Conservation (phyloP, 805 yeast species). For the Schwanniomyces polymorphus region DNA sequence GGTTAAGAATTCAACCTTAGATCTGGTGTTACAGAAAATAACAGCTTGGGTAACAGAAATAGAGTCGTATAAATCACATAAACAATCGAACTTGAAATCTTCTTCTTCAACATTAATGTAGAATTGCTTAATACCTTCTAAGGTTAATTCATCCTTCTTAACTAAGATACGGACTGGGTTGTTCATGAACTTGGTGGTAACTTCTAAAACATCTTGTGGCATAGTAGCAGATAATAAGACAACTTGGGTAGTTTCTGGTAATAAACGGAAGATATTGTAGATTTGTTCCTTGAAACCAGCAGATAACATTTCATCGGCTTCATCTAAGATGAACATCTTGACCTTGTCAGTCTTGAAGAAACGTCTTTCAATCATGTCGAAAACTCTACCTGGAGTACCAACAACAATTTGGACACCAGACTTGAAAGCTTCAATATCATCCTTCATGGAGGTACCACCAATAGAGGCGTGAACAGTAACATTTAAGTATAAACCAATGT, state of each 20-base stretch:
- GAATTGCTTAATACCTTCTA: conserved; percentile 95
- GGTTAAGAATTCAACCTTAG: conserved; percentile 89
- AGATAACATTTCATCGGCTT: conserved; percentile 95
- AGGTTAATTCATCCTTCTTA: conserved; percentile 91
- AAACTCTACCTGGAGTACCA: conserved; percentile 98
- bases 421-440: conserved; percentile 81
- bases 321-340: conserved; percentile 94
- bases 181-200: conserved; percentile 90
- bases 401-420: conserved; percentile 91
- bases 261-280: conserved; percentile 84
- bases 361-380: conserved; percentile 92
- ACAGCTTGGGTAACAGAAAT: conserved; percentile 96
- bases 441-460: conserved; percentile 91
- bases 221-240: conserved; percentile 94
- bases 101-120: conserved; percentile 89
- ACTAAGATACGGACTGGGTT: conserved; percentile 93
- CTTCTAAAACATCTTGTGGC: conserved; percentile 88
- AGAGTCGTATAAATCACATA: conserved; percentile 93
- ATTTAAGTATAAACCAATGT: conserved; percentile 88
- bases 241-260: conserved; percentile 90
- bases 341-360: conserved; percentile 77
- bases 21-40: conserved; percentile 93
- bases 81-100: conserved; percentile 91
- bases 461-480: conserved; percentile 94
- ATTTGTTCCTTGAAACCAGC: conserved; percentile 95